Conservation (phyloP, 2,329 filamentous ascomycete species). For the Podosphaera fusca region DNA sequence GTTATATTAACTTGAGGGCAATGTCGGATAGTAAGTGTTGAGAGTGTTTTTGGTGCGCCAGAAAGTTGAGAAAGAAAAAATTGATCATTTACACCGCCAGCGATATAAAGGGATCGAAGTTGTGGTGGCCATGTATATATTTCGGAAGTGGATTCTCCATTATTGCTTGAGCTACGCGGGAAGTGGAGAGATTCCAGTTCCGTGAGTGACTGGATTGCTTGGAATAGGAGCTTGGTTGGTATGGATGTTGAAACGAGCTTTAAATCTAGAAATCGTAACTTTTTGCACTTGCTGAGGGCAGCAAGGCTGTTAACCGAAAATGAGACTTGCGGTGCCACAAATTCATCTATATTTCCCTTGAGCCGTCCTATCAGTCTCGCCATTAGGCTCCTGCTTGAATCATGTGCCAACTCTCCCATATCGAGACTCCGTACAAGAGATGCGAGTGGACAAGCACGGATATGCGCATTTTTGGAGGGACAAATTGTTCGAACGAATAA, state of each 20-base stretch:
- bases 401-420: constrained; percentile 16
- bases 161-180: constrained; percentile 11
- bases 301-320: constrained; percentile 17
- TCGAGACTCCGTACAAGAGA: constrained; percentile 13
- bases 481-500: constrained; percentile 15
- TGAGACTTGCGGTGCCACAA: constrained; percentile 15
- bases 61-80: constrained; percentile 11
- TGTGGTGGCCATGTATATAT: constrained; percentile 15
- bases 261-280: constrained; percentile 14
- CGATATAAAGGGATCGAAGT: constrained; percentile 14
- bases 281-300: constrained; percentile 15
- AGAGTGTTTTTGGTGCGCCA: constrained; percentile 8
- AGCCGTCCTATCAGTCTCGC: constrained; percentile 15
- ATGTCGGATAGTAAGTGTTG: constrained; percentile 15
- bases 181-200: constrained; percentile 15
- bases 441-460: constrained; percentile 13
- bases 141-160: not conserved
- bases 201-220: constrained; percentile 12
- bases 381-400: constrained; percentile 13
- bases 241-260: constrained; percentile 15
- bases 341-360: constrained; percentile 15
- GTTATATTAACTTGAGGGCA: constrained; percentile 11
- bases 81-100: constrained; percentile 13
- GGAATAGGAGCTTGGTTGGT: constrained; percentile 14
- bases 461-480: constrained; percentile 17